Conservation (phyloP, 169 alveolate genomes). For the Amoebophrya sp. region DNA sequence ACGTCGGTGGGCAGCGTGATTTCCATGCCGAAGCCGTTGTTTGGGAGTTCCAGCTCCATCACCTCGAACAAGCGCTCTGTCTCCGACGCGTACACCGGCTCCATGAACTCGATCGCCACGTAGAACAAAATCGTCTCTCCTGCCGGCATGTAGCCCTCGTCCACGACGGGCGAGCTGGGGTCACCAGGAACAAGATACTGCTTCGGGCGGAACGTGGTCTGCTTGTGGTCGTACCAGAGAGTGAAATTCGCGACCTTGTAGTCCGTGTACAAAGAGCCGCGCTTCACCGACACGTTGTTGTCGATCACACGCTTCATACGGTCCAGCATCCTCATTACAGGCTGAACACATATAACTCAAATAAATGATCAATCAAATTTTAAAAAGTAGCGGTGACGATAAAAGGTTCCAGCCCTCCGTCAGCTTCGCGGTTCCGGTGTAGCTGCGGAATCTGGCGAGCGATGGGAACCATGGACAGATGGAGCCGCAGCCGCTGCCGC, state of each 20-base stretch:
- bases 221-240: background rate
- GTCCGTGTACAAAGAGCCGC: too few species aligned
- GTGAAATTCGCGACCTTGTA: background rate
- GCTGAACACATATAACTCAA: too few species aligned
- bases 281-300: background rate
- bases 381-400: too few species aligned
- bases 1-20: background rate
- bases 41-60: background rate
- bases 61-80: background rate
- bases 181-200: too few species aligned
- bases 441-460: too few species aligned
- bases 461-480: too few species aligned
- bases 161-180: too few species aligned
- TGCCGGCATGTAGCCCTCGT: background rate
- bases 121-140: background rate
- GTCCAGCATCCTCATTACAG: too few species aligned
- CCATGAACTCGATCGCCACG: background rate
- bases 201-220: background rate
- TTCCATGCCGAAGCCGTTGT: background rate
- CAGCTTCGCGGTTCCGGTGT: too few species aligned
- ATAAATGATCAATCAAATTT: too few species aligned
- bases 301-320: background rate
- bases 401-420: too few species aligned
- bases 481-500: too few species aligned
- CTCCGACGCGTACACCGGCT: background rate